Base-by-base conservation (phyloP, 805 yeast genomes). In the Pichia deserticola region DNA sequence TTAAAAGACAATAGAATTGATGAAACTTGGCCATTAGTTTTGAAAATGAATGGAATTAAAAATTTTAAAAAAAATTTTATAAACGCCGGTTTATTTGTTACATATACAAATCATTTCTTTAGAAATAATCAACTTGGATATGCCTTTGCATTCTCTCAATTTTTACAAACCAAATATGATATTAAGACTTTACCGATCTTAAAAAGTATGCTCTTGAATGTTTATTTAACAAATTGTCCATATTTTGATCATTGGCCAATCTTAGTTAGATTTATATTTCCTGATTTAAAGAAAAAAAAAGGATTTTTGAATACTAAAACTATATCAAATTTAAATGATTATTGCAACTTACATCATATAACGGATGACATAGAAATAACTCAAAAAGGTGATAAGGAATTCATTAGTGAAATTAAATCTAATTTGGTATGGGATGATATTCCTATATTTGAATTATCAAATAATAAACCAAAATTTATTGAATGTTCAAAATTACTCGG, bases 191-290 rank as follows among this genome's bases (percentile, higher is more conserved):
- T 41, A n/a, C 50, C 48, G n/a, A 39, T 53, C 27, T 39, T 63
- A 9, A 53, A 55, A 12, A 49, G 48, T 29, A 53, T 52, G n/a
- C 30, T 63, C n/a, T 37, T 63, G 3, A 52, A 56, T 29, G 44
- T 45, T 3, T 53, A 61, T 38, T 46, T 62, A 10, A 39, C 49
- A 5, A 39, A 50, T 4, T 57, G 60, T 36, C 36, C 49, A n/a
- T 60, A 49, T 40, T 64, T 64, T 47, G 59, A 59, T 3, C 53
- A 58, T 11, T 64, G 68, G 67, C 47, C 52, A 6, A 47, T 50
- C 8, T 34, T 62, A 5, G 54, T 54, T 11, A 48, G 59, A 42
- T 50, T 56, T 9, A 28, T 58, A 33, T 55, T 28, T 15, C 47
- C 51, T 1, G 13, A 10, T 10, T 3, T 8, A 8, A 25, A 39